phyloP scores from a whole-genome alignment of 2,329 filamentous ascomycete species.

The Myriosclerotinia scirpicola region DNA sequence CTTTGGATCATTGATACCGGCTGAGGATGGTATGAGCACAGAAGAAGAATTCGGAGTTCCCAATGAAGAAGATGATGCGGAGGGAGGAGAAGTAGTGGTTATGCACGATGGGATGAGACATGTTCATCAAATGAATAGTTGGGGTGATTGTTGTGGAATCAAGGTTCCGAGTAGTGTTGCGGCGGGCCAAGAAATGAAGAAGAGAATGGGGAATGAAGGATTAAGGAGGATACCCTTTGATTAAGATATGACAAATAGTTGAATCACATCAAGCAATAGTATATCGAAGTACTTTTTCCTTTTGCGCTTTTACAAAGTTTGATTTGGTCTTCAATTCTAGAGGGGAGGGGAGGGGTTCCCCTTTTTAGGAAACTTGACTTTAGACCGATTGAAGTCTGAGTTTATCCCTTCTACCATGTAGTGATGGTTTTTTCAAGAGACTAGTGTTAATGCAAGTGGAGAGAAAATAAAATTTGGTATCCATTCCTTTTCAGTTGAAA shows the following conservation, averaged over 20 bases:
- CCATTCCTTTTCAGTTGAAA: too few relatives aligned
- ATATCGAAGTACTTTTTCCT: neutral
- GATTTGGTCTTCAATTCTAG: neutral
- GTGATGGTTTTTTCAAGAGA: too few relatives aligned
- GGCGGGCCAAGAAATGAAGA: conserved; percentile 84
- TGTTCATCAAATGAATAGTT: conserved; percentile 69
- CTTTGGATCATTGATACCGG: conserved; percentile 82
- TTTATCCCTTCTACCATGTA: too few relatives aligned
- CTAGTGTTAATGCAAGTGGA: too few relatives aligned
- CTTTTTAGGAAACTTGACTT: neutral
- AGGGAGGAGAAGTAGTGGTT: conserved; percentile 60
- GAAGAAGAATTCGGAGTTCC: conserved; percentile 53
- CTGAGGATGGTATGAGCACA: conserved; percentile 76
- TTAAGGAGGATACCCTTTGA: conserved; percentile 81
- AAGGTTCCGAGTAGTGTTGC: conserved; percentile 94
- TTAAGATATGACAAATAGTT: conserved; percentile 44
- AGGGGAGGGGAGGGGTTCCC: too few relatives aligned
- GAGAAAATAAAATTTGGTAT: too few relatives aligned
- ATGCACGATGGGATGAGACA: conserved; percentile 67
- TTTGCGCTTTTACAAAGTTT: neutral
- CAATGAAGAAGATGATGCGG: conserved; percentile 51
- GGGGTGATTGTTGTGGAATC: conserved; percentile 98
- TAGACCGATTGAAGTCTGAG: too few relatives aligned
- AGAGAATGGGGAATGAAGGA: conserved; percentile 59
- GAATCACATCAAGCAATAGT: neutral